Percentiles rank a stretch among this genome's conserved stretches.
These are phyloP conservation scores for Penicillium sp. DNA, from an alignment of 2,329 filamentous ascomycete species.

Conservation along the genomic window DNA sequence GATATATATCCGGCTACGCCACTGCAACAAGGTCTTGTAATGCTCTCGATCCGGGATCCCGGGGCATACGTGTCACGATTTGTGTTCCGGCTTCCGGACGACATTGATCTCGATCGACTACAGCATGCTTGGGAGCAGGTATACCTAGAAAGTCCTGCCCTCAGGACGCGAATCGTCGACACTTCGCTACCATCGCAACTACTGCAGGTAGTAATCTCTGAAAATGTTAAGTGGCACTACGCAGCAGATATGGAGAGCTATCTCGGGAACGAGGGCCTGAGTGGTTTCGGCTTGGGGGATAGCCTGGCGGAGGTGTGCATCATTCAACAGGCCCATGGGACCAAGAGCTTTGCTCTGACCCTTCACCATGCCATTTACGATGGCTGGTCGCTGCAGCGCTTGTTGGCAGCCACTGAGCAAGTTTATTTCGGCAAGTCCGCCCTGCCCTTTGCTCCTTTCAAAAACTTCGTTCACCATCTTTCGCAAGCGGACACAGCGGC, in stretches of 20 bases:
- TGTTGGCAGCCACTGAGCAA: slow-evolving; percentile 9
- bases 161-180: neutral
- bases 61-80: neutral
- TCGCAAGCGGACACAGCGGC: neutral
- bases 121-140: neutral
- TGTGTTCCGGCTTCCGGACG: neutral
- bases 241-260: no score
- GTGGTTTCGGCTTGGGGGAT: no score
- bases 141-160: neutral
- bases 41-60: neutral
- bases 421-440: neutral
- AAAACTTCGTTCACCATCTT: slow-evolving; percentile 1
- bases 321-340: no score
- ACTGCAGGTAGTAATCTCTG: neutral
- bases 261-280: no score
- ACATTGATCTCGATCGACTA: neutral
- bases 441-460: neutral
- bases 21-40: neutral
- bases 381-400: slow-evolving; percentile 28
- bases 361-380: slow-evolving; percentile 44
- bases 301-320: neutral
- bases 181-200: no score
- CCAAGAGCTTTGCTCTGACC: slow-evolving; percentile 31
- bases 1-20: neutral
- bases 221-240: no score